A percentile compares a stretch with the other conserved stretches of the same genome.
These are phyloP conservation scores for Trametes cubensis DNA, from an alignment of 768 basidiomycete genomes.

Conservation along the genomic window DNA sequence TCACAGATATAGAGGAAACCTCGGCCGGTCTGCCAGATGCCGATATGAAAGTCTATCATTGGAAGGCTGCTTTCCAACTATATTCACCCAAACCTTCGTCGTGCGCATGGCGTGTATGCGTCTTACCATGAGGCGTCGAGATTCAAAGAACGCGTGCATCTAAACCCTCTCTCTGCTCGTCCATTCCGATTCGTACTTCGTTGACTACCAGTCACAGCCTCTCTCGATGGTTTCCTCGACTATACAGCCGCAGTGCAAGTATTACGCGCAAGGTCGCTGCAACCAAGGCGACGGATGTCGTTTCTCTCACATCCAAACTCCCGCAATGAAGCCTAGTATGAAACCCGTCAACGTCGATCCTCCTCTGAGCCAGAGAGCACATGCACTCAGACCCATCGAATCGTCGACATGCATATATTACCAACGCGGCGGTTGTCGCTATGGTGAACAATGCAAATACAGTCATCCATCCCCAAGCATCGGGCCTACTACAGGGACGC, in stretches of 20 bases:
- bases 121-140: too few species aligned
- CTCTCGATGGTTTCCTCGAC: background rate
- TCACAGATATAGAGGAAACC: too few species aligned
- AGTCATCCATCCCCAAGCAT: background rate
- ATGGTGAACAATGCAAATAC: conserved; percentile 1
- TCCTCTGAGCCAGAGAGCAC: background rate
- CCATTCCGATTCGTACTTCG: background rate
- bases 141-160: too few species aligned
- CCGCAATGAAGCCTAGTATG: background rate
- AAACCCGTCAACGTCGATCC: background rate
- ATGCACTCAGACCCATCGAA: background rate
- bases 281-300: conserved; percentile 5
- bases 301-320: background rate
- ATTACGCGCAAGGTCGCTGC: conserved; percentile 5
- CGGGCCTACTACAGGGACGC: too few species aligned
- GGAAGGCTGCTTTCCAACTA: too few species aligned
- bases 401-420: background rate
- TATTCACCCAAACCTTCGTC: too few species aligned
- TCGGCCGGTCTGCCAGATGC: too few species aligned
- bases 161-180: too few species aligned
- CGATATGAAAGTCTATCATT: too few species aligned
- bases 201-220: background rate
- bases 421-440: conserved; percentile 3
- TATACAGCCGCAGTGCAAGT: background rate
- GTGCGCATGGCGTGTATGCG: too few species aligned